These are phyloP conservation scores for Globisporangium irregulare DNA, from an alignment of 352 stramenopile species.

Conservation along the genomic window DNA sequence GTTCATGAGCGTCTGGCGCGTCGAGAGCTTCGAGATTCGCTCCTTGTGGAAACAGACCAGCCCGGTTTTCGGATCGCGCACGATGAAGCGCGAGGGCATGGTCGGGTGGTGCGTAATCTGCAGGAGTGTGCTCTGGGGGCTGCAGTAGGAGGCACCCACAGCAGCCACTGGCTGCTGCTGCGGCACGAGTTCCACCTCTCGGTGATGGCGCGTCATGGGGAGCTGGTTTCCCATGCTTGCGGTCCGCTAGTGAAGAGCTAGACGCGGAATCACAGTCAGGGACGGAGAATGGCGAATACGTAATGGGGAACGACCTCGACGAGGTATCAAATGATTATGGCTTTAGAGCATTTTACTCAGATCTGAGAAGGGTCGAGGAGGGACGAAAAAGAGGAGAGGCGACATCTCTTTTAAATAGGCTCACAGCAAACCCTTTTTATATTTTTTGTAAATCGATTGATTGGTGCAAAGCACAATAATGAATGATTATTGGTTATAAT, in stretches of 20 bases:
- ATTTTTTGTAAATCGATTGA: too few relatives aligned
- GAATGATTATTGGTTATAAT: too few relatives aligned
- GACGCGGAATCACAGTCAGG: too few relatives aligned
- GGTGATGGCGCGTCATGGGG: background rate
- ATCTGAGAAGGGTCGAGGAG: background rate
- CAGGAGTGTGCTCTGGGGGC: background rate
- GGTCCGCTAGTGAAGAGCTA: background rate
- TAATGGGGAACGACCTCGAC: too few relatives aligned
- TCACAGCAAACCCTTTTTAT: too few relatives aligned
- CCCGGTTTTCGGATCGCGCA: background rate
- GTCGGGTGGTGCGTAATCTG: background rate
- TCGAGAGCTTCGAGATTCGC: background rate
- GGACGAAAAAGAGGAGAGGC: background rate
- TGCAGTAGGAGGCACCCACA: background rate
- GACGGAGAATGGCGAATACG: too few relatives aligned
- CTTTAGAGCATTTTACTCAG: background rate
- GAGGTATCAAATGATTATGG: background rate
- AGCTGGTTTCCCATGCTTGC: background rate
- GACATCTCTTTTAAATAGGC: background rate
- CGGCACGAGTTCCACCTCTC: background rate
- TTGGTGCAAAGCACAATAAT: too few relatives aligned
- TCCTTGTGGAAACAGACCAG: background rate
- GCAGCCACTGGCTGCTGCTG: background rate
- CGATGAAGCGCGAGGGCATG: background rate
- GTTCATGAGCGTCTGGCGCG: conserved; percentile 2